These are phyloP conservation scores for Daldinia concentrica DNA, from an alignment of 495 filamentous ascomycete species.

Conservation along the genomic window DNA sequence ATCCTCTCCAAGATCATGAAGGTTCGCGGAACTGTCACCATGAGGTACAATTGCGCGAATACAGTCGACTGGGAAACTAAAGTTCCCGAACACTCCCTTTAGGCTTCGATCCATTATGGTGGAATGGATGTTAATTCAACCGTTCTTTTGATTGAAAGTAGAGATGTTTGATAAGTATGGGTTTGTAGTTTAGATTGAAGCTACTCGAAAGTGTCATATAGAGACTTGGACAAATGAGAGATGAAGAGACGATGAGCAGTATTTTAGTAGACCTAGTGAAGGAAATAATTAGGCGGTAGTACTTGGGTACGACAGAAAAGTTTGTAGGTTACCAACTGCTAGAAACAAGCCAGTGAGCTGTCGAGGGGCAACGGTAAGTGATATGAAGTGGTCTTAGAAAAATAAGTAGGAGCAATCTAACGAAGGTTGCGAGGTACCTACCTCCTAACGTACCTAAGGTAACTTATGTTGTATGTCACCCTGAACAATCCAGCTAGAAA, in stretches of 20 bases:
- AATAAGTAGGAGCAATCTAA: not conserved
- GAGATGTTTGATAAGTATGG: no score
- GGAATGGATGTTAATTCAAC: no score
- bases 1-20: not conserved
- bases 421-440: not conserved
- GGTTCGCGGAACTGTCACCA: not conserved
- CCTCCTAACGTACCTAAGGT: not conserved
- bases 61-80: not conserved
- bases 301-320: not conserved
- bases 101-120: no score
- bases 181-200: no score
- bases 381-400: not conserved
- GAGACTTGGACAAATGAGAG: no score
- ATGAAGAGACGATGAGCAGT: no score
- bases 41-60: not conserved
- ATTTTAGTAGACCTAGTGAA: no score
- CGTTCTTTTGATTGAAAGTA: no score
- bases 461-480: not conserved
- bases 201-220: no score
- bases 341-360: not conserved
- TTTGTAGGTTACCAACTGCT: not conserved
- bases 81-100: no score
- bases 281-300: no score
- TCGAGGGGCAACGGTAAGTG: not conserved
- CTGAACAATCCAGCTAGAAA: not conserved